A percentile compares a stretch with the other conserved stretches of the same genome.
These are phyloP conservation scores for Colletotrichum sp. DNA, from an alignment of 2,329 filamentous ascomycete species.

Conservation along the genomic window DNA sequence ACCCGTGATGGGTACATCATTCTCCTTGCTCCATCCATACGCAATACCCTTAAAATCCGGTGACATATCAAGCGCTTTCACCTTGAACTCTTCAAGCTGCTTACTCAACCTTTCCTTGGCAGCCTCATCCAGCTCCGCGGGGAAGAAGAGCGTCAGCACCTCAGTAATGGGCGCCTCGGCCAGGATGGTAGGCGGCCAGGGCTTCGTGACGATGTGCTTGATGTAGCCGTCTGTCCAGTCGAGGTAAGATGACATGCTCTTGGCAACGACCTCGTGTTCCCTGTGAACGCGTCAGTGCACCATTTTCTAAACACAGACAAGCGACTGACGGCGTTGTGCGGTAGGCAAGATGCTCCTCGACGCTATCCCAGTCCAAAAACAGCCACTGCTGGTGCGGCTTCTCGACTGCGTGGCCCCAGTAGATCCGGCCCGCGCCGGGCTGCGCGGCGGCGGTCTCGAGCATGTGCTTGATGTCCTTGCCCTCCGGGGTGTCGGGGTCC, in stretches of 20 bases:
- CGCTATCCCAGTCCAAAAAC: constrained; percentile 29
- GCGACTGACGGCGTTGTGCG: constrained; percentile 22
- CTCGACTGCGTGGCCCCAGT: constrained; percentile 28
- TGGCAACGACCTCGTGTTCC: neutral
- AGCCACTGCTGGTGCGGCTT: constrained; percentile 27
- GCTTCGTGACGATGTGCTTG: constrained; percentile 45
- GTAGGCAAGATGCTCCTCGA: constrained; percentile 24
- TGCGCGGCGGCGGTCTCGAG: constrained; percentile 25
- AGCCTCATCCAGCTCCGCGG: neutral
- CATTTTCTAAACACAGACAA: neutral
- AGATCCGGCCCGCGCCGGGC: constrained; percentile 24
- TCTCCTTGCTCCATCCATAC: constrained; percentile 35
- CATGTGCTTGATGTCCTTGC: constrained; percentile 4
- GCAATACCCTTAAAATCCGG: neutral
- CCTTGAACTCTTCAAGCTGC: constrained; percentile 10
- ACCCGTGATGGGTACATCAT: constrained; percentile 32
- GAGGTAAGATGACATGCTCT: neutral
- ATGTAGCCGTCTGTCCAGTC: constrained; percentile 25
- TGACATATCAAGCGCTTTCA: constrained; percentile 6
- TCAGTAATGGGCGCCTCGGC: constrained; percentile 5
- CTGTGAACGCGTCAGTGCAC: neutral
- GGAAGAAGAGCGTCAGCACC: constrained; percentile 19
- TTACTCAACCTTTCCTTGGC: neutral
- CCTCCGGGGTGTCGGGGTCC: constrained; percentile 18
- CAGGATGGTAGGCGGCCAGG: neutral